Conservation (phyloP, 306 rosid species). For the Lupinus albus region DNA sequence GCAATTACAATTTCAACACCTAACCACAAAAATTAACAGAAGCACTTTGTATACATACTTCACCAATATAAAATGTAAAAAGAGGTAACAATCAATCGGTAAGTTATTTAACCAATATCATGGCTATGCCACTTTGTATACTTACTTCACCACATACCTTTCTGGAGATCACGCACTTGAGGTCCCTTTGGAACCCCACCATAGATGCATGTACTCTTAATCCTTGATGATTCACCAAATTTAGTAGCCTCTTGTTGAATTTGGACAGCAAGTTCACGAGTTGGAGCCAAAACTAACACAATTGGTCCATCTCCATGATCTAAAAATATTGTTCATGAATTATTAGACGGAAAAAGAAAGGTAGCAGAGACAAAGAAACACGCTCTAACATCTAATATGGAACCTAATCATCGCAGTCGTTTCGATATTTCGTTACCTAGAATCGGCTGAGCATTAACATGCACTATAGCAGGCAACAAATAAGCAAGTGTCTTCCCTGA, state of each 20-base stretch:
- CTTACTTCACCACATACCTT: slow-evolving; percentile 66
- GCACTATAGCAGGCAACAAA: slow-evolving; percentile 94
- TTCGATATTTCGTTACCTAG: slow-evolving; percentile 54
- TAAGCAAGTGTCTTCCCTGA: slow-evolving; percentile 98
- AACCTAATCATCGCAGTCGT: slow-evolving; percentile 23
- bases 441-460: slow-evolving; percentile 96
- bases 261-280: slow-evolving; percentile 98
- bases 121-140: slow-evolving; percentile 34
- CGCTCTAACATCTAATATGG: neutral
- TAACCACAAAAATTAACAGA: slow-evolving; percentile 44
- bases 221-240: slow-evolving; percentile 92
- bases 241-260: slow-evolving; percentile 91
- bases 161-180: slow-evolving; percentile 98
- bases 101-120: slow-evolving; percentile 25
- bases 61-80: neutral
- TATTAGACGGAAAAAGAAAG: neutral
- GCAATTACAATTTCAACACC: slow-evolving; percentile 98
- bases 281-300: slow-evolving; percentile 93
- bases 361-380: slow-evolving; percentile 8
- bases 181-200: slow-evolving; percentile 99
- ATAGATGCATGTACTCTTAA: slow-evolving; percentile 92
- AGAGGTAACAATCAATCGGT: slow-evolving; percentile 15
- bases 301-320: slow-evolving; percentile 99
- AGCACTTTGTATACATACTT: slow-evolving; percentile 37
- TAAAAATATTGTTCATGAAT: slow-evolving; percentile 41